Evolutionary conservation across 768 basidiomycete genomes (phyloP).

Genomic region (Tephrocybe rancida): DNA sequence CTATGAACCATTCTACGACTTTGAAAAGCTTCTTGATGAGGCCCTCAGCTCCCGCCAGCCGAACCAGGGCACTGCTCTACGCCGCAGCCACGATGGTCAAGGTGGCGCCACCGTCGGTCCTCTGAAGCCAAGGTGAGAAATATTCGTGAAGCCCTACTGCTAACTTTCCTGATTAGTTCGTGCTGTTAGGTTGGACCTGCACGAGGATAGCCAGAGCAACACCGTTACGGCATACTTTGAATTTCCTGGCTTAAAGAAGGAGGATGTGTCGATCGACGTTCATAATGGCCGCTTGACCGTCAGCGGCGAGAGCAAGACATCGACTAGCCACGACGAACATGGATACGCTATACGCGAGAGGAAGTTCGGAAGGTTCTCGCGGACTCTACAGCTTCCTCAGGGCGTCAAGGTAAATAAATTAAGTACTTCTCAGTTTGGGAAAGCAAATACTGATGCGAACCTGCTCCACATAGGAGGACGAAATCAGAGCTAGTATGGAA

Average conservation of each 20-base stretch:
- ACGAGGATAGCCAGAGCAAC: conserved; percentile 43
- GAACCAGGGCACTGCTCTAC: conserved; percentile 6
- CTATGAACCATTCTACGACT: conserved; percentile 31
- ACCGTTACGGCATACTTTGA: conserved; percentile 55
- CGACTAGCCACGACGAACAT: conserved; percentile 32
- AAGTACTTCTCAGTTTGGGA: not conserved
- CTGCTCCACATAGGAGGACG: conserved; percentile 38
- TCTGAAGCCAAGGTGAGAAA: conserved; percentile 23
- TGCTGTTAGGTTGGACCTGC: conserved; percentile 46
- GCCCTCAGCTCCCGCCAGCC: conserved; percentile 25
- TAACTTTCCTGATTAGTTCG: not conserved
- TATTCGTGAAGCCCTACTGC: not conserved
- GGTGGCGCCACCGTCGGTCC: conserved; percentile 9
- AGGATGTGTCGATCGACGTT: conserved; percentile 48
- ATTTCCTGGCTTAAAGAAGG: conserved; percentile 54
- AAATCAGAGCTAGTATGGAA: conserved; percentile 50
- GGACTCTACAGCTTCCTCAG: conserved; percentile 47
- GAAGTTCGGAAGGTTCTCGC: conserved; percentile 48
- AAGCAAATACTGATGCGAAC: not conserved
- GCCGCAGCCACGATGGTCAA: conserved; percentile 11
- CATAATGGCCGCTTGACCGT: conserved; percentile 49
- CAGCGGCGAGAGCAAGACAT: conserved; percentile 41
- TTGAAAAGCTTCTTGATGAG: conserved; percentile 47
- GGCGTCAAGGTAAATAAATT: conserved; percentile 43
- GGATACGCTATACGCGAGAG: conserved; percentile 49